A percentile compares a stretch with the other conserved stretches of the same genome.
These are phyloP conservation scores for Kregervanrija pseudodelftensis DNA, from an alignment of 805 yeast species.

Conservation along the genomic window DNA sequence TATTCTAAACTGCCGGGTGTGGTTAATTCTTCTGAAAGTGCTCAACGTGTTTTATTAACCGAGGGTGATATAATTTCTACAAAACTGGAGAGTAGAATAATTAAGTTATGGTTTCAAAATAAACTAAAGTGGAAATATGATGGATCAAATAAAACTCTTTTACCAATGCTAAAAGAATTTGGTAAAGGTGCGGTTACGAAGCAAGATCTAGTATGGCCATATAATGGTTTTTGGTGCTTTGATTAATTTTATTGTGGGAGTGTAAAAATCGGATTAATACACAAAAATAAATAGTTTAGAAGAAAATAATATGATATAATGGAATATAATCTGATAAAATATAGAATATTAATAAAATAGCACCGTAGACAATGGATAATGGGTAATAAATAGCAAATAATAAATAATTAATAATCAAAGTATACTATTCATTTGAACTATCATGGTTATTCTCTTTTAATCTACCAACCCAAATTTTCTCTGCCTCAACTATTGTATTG, in stretches of 20 bases:
- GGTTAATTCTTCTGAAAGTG: background rate
- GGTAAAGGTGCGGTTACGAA: background rate
- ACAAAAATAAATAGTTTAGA: too few relatives aligned
- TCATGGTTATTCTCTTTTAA: too few relatives aligned
- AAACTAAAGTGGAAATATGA: too few relatives aligned
- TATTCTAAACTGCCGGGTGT: background rate
- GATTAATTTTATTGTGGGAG: background rate
- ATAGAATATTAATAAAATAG: too few relatives aligned
- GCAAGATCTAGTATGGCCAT: background rate
- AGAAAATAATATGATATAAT: too few relatives aligned
- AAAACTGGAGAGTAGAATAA: background rate
- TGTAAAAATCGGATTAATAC: background rate
- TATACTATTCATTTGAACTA: too few relatives aligned
- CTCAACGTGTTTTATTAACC: background rate
- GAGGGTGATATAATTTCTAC: background rate
- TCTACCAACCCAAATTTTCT: slow-evolving; percentile 29
- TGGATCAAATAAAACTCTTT: background rate
- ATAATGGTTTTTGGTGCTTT: slow-evolving; percentile 5
- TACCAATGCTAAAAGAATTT: slow-evolving; percentile 6
- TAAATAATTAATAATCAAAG: too few relatives aligned
- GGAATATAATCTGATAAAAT: too few relatives aligned
- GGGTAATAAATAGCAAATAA: too few relatives aligned
- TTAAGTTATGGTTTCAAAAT: too few relatives aligned
- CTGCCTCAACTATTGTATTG: slow-evolving; percentile 88
- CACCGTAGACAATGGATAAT: too few relatives aligned